Base-by-base conservation (phyloP, 1,139 yeast species). In the Meyerozyma elateridarum region DNA sequence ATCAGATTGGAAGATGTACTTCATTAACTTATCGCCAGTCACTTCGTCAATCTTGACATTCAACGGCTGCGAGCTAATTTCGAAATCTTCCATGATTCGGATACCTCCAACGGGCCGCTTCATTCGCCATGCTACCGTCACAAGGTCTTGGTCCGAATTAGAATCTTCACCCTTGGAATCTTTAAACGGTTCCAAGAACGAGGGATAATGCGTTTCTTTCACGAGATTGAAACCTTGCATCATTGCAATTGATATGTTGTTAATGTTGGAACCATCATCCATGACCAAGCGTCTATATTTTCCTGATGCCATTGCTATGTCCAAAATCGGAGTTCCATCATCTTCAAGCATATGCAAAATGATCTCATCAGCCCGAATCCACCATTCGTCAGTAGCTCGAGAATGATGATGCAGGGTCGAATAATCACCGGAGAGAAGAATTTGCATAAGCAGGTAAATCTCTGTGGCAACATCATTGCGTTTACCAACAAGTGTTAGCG, bases 91-190 rank as follows among this genome's bases (percentile, higher is more conserved):
- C 39, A 80, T 61, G 22, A 80, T 65, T 41, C 72, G 67, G 38
- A 81, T 79, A 1, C 89, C 89, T 28, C 88, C 89, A 27, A 80
- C 73, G 11, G 81, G 73, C 33, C 73, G 62, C 38, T 73, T 76
- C 76, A 79, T 72, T 4, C 73, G 69, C 91, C 91, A 82, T 22
- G 56, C 61, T 6, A 77, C 59, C 6, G 59, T 55, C 8, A 79
- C 53, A 48, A 78, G 41, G 35, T 51, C 54, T 15, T 24, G 27
- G n/a, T n/a, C n/a, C n/a, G n/a, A n/a, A n/a, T n/a, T n/a, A n/a
- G n/a, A n/a, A n/a, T n/a, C n/a, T n/a, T n/a, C n/a, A n/a, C n/a
- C 25, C 17, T 34, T 28, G 11, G 36, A 44, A 15, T 28, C 22
- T n/a, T 34, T 20, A 29, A 52, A 42, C 1, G 73, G 73, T 32